phyloP scores from a whole-genome alignment of 768 basidiomycete species.

The Termitomyces sp. region DNA sequence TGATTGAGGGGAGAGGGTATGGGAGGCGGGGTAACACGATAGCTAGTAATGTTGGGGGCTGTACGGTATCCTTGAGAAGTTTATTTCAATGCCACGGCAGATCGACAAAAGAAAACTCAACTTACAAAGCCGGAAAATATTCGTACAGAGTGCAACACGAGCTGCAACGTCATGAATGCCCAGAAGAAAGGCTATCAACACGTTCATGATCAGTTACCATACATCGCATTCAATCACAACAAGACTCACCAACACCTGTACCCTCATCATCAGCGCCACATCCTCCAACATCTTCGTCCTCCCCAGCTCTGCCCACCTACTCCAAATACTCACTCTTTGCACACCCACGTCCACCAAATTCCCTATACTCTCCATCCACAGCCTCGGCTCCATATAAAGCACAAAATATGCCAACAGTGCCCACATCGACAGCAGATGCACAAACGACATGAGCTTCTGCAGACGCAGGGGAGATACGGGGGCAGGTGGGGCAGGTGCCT shows the following conservation, averaged over 20 bases:
- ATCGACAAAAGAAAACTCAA: not conserved
- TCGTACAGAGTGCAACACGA: slow-evolving; percentile 65
- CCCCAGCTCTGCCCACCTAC: slow-evolving; percentile 58
- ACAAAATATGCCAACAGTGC: slow-evolving; percentile 62
- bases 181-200: slow-evolving; percentile 69
- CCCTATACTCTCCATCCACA: slow-evolving; percentile 33
- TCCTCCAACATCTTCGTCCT: slow-evolving; percentile 29
- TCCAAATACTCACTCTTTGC: slow-evolving; percentile 33
- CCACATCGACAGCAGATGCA: slow-evolving; percentile 66
- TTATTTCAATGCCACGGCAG: not conserved
- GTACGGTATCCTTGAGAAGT: slow-evolving; percentile 44
- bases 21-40: slow-evolving; percentile 64
- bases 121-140: slow-evolving; percentile 68
- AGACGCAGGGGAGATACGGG: slow-evolving; percentile 32
- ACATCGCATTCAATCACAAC: not conserved
- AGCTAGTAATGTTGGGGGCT: slow-evolving; percentile 53
- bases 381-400: slow-evolving; percentile 56
- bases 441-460: slow-evolving; percentile 58
- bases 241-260: slow-evolving; percentile 54
- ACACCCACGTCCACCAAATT: slow-evolving; percentile 16
- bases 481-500: slow-evolving; percentile 16
- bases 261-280: slow-evolving; percentile 26
- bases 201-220: not conserved
- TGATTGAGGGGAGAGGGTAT: slow-evolving; percentile 53
- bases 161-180: slow-evolving; percentile 70